Evolutionary conservation across 441 rosid genomes (phyloP).

Genomic region (Raphanus hybrid): DNA sequence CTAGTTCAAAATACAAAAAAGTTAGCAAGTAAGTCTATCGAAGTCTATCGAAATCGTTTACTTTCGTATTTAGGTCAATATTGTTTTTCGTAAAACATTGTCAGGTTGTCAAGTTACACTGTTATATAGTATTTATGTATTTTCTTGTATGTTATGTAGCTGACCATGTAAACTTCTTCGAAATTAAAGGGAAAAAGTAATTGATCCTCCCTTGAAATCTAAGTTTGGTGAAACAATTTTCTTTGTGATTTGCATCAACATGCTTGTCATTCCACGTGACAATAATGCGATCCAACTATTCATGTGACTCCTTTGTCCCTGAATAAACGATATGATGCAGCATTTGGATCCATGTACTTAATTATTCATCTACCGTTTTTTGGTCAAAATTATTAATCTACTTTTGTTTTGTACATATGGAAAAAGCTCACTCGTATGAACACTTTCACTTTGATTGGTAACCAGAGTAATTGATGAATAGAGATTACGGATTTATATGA

Average conservation of each 20-base stretch:
- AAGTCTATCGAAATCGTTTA: no score
- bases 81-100: background rate
- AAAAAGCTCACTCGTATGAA: slow-evolving; percentile 5
- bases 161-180: background rate
- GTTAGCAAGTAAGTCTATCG: no score
- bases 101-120: no score
- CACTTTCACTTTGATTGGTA: slow-evolving; percentile 16
- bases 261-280: slow-evolving; percentile 38
- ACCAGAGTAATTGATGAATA: no score
- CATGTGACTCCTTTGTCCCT: slow-evolving; percentile 30
- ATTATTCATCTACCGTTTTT: slow-evolving; percentile 5
- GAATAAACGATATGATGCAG: slow-evolving; percentile 21
- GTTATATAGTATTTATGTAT: background rate
- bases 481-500: no score
- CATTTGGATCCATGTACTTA: slow-evolving; percentile 27
- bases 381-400: no score
- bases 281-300: slow-evolving; percentile 37
- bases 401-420: slow-evolving; percentile 4
- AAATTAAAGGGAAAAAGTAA: background rate
- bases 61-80: background rate
- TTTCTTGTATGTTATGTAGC: background rate
- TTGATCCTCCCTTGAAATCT: no score
- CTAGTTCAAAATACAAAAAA: no score
- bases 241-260: slow-evolving; percentile 14
- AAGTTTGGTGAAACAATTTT: background rate